Conservation (phyloP, 805 yeast genomes). For the Schwanniomyces pseudopolymorphus region DNA sequence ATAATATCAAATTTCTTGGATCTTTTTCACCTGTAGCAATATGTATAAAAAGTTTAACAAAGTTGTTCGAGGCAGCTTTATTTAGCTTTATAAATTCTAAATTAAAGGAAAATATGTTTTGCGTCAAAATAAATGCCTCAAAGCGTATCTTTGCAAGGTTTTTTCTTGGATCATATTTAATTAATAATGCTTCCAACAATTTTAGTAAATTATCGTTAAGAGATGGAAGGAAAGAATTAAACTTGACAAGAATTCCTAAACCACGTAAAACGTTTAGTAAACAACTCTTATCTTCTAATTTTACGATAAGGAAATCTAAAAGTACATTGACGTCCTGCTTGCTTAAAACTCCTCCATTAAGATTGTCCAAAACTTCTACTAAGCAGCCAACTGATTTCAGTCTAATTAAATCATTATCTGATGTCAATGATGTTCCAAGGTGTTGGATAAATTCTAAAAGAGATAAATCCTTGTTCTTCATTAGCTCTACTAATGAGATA, state of each 20-base stretch:
- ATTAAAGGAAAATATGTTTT: constrained; percentile 18
- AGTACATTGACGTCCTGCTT: constrained; percentile 51
- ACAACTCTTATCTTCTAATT: constrained; percentile 64
- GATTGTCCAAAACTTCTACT: constrained; percentile 27
- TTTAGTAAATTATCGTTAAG: constrained; percentile 28
- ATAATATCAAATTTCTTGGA: constrained; percentile 77
- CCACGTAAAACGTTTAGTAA: constrained; percentile 55
- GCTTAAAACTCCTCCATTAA: constrained; percentile 27
- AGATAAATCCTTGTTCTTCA: constrained; percentile 23
- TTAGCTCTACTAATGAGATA: constrained; percentile 19
- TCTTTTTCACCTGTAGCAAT: constrained; percentile 89
- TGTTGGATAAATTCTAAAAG: constrained; percentile 55
- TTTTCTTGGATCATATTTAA: constrained; percentile 53
- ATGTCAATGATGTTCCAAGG: constrained; percentile 62
- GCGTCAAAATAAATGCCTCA: constrained; percentile 53
- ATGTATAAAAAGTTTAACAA: constrained; percentile 59
- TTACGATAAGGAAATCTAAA: constrained; percentile 58
- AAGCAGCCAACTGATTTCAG: constrained; percentile 46
- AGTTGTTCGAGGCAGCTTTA: constrained; percentile 33
- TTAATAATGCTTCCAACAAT: constrained; percentile 35
- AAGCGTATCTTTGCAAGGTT: constrained; percentile 63
- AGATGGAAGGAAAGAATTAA: constrained; percentile 46
- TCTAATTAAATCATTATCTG: constrained; percentile 55
- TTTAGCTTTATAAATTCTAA: constrained; percentile 18
- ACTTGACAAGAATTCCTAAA: constrained; percentile 47